Conservation (phyloP, 805 yeast species). For the Vanderwaltozyma yarrowii region DNA sequence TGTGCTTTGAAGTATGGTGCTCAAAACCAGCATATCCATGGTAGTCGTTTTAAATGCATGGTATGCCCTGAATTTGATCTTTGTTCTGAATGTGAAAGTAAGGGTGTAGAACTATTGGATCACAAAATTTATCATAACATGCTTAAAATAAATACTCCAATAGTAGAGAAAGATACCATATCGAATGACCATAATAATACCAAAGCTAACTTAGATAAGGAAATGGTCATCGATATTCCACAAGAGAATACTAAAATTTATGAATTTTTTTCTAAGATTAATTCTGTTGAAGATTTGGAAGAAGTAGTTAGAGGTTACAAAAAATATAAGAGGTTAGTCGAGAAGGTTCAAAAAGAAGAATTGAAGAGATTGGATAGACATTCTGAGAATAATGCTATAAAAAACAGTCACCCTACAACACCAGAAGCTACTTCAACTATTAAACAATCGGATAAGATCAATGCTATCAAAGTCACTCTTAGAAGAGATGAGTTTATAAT, state of each 20-base stretch:
- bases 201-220: slow-evolving; percentile 2
- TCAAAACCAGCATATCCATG: slow-evolving; percentile 20
- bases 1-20: slow-evolving; percentile 11
- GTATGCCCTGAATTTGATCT: slow-evolving; percentile 41
- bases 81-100: slow-evolving; percentile 30
- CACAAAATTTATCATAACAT: slow-evolving; percentile 15
- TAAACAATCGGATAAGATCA: no score
- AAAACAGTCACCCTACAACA: no score
- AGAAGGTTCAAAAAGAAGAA: no score
- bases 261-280: slow-evolving; percentile 18
- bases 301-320: slow-evolving; percentile 13
- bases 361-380: no score
- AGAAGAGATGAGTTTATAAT: neutral
- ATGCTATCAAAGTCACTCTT: neutral
- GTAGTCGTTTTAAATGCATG: slow-evolving; percentile 39
- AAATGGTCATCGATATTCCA: slow-evolving; percentile 15
- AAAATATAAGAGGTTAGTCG: slow-evolving; percentile 2
- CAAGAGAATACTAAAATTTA: slow-evolving; percentile 12
- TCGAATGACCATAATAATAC: neutral
- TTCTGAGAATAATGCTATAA: no score
- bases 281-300: slow-evolving; percentile 9
- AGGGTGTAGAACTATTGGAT: slow-evolving; percentile 8
- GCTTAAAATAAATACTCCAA: slow-evolving; percentile 10
- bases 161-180: neutral
- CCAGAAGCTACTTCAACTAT: no score